Evolutionary conservation across 441 rosid species (phyloP), one percentile per base, ranked within the genome.

Genomic region (Melastoma candidum): DNA sequence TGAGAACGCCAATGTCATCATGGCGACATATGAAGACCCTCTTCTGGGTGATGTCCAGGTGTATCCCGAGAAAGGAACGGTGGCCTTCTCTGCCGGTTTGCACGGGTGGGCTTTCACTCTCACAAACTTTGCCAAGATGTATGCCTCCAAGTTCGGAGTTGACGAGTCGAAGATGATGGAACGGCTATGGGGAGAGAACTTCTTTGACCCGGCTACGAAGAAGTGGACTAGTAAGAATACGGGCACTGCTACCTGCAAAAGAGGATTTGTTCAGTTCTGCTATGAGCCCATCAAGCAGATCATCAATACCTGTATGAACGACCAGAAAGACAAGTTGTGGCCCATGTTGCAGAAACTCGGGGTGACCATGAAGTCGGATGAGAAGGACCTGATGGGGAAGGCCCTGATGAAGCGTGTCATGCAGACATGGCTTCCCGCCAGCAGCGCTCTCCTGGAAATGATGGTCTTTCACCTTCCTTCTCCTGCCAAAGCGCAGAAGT

Each of bases 11-110:
- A 83, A 83, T 63, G 90, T 83, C 49, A 83, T 83, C 44, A 80
- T 80, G 84, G 90, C 90, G 11, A 83, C 86, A 6, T 83, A 83
- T 48, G 86, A 83, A 59, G 90, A 80, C 61, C 90, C 84, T 12
- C 86, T 83, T 3, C 84, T 83, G 0, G 90, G 90, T 45, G 86
- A 83, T 63, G 79, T 76, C 29, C 81, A 74, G 65, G 90, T 78
- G n/a, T 83, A 83, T 56, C 86, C 86, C 0, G 85, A 79, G 69
- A 79, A 79, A 56, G 85, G 85, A 59, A 79, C 85, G 1, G 85
- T 79, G 57, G 82, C 85, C 32, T 79, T 79, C 69, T 79, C 82
- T 11, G 85, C 82, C 27, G 85, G 85, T 51, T 61, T 79, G 63
- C 82, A 79, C 53, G 85, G 85, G 1, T 77, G 85, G 85, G 82